Conservation (phyloP, 2,329 filamentous ascomycete genomes). For the Fusarium luffae region DNA sequence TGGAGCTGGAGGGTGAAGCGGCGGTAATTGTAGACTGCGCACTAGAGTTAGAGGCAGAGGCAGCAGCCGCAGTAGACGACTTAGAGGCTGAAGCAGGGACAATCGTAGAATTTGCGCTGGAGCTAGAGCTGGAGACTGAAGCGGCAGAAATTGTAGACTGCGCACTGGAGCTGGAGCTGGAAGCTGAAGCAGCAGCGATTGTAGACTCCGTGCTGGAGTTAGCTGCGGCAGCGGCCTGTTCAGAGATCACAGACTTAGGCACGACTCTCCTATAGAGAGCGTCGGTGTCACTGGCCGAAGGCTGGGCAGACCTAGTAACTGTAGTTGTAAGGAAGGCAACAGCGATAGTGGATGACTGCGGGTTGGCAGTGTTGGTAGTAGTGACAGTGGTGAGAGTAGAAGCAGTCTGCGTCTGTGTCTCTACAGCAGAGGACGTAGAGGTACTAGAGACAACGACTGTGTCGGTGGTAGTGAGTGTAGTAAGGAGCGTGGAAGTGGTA, state of each 20-base stretch:
- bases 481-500: neutral
- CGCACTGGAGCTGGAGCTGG: neutral
- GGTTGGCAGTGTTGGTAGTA: neutral
- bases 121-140: neutral
- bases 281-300: neutral
- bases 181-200: neutral
- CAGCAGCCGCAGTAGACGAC: neutral
- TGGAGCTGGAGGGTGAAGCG: too few relatives aligned
- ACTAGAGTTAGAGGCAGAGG: neutral
- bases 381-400: neutral
- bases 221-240: neutral
- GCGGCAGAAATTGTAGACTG: too few relatives aligned
- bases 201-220: neutral
- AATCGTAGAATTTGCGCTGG: too few relatives aligned
- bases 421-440: neutral
- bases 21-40: too few relatives aligned
- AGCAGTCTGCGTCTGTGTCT: neutral
- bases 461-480: neutral
- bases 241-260: neutral
- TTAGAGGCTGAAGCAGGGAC: neutral
- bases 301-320: neutral
- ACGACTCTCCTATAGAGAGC: neutral
- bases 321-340: neutral
- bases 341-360: neutral
- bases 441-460: neutral